Base-by-base conservation (phyloP, 441 rosid species). In the Corymbia calophylla region DNA sequence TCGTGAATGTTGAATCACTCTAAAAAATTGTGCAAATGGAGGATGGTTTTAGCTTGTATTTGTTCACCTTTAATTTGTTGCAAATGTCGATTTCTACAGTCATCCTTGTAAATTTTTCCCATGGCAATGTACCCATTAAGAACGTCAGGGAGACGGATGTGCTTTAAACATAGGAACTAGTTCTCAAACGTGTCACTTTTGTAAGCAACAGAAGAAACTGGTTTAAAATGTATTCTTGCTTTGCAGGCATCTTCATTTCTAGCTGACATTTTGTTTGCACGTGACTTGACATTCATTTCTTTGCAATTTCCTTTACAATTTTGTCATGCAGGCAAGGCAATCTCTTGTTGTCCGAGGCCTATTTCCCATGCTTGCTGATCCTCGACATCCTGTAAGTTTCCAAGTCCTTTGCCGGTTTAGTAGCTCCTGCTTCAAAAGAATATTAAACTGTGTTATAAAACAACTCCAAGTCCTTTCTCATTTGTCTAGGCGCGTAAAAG, bases 341-440 rank as follows among this genome's bases (percentile, higher is more conserved):
- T 93, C 95, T 32, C 94, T 94, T 86, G 73, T 92, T 87, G 93
- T 94, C 54, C 92, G 94, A 91, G 95, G 95, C 87, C 93, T 93
- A 56, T 94, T 94, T 55, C 95, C 95, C 88, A 91, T 93, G 92
- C 93, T 92, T 29, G 94, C 95, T 6, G 95, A 93, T 90, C 93
- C 95, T 87, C 93, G 89, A 88, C 95, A 94, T 90, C 93, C 91
- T 8, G 95, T 94, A 90, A 91, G 92, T 86, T 86, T 9, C 31
- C 25, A 25, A 81, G 80, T 47, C 64, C 39, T 29, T 54, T 84
- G 51, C 88, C 17, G 53, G n/a, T 64, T 81, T 44, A 29, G 53
- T 62, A 27, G 25, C 39, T 49, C 29, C 60, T 70, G 68, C 17
- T 88, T 39, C 16, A 27, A 27, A 81, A 62, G 48, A 39, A 27